Evolutionary conservation across 176 grass and related monocot genomes (phyloP), one percentile per base, ranked within the genome.

Genomic region (Tillandsia leiboldiana): DNA sequence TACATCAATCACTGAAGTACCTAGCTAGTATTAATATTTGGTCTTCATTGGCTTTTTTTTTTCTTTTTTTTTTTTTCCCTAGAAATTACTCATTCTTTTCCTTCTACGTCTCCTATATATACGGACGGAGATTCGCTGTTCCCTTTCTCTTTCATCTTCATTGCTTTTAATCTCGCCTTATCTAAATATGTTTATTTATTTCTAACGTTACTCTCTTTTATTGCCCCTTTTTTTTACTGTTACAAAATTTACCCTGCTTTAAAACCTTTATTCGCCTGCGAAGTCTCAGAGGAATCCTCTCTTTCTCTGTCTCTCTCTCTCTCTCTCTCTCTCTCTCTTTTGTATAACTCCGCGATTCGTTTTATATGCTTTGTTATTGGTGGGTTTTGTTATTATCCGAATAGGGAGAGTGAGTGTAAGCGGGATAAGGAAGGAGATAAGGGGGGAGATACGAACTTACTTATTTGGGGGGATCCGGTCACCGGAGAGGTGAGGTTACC

Each of bases 271-370:
- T 74, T 65, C 66, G 49, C 58, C 72, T 59, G 61, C 12, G n/a
- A 73, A 65, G 73, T 72, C 68, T 74, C 69, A 53, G 68, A 50
- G 15, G 56, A 83, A 74, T 71, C 77, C 20, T 53, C 68, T 27
- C 23, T 78, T 63, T 56, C 50, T 28, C n/a, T n/a, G n/a, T n/a
- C 24, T 28, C 73, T 61, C 11, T 53, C 2, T 17, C 7, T 53
- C 67, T 11, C 18, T 73, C 20, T 20, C 20, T 24, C 24, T 9
- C 28, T 79, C 12, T 63, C 15, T 72, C 11, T 61, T 54, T 23
- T 22, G n/a, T 26, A 24, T 51, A 68, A 68, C 51, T 3, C 48
- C 59, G 24, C 42, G 12, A 58, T 51, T 63, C 51, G 48, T 51
- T 59, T 70, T 28, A 51, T 42, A 42, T 42, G 33, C 33, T 42